Base-by-base conservation (phyloP, 495 filamentous ascomycete genomes). In the Neurospora sp. region DNA sequence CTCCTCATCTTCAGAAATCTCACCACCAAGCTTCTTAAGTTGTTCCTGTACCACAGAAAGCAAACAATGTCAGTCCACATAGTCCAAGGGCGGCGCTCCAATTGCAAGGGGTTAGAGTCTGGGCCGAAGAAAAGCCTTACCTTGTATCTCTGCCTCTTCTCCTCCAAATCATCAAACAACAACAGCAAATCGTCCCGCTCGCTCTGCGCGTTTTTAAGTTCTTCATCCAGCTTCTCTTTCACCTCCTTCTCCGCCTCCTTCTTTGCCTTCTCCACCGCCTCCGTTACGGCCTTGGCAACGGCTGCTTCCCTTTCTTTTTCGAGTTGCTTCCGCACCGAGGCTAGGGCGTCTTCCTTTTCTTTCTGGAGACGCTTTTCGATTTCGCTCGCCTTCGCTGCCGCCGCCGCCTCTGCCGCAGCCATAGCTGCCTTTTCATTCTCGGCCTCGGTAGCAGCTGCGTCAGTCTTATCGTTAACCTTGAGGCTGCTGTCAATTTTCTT, bases 81-180 rank as follows among this genome's bases (percentile, higher is more conserved):
- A 40, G 9, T 40, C 40, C 10, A 40, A 40, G 9, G 40, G 40
- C 40, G 9, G 12, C 40, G 12, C 40, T 40, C 40, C 40, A 40
- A 4, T 10, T 12, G 40, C 40, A 40, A 12, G 3, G 9, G 40
- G 4, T 40, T 40, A 40, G 35, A 40, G 9, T 40, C 12, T 4
- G 40, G 40, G 40, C 10, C 39, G 39, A 40, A 40, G 39, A 40
- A 10, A 10, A 40, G 9, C 9, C 85, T 77, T 84, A 93, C 92
- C 88, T 94, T 96, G 77, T 96, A 94, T 72, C 88, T 88, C 10
- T 86, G 84, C 73, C 91, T 85, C 85, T 95, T 96, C 69, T 94
- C 91, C 80, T 97, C 93, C n/a, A 96, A 76, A 77, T 97, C 93
- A n/a, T 88, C 91, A 80, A 97, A 91, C 40, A 97, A 90, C 84